A percentile compares a stretch with the other conserved stretches of the same genome.
phyloP scores from a whole-genome alignment of 495 filamentous ascomycete species.

The Oidiodendron maius region DNA sequence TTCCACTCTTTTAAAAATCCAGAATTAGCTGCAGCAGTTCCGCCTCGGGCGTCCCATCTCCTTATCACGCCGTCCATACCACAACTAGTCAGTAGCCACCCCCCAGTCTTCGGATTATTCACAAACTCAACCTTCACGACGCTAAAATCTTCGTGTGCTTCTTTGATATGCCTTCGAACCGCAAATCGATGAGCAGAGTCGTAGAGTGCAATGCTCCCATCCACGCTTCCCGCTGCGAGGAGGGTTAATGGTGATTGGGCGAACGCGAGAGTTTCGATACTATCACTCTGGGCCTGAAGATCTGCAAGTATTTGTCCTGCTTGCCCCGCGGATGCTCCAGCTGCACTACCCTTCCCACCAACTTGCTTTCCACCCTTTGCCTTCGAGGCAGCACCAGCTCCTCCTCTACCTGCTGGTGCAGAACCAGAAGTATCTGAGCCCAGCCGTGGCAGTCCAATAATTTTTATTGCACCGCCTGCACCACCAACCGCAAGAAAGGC shows the following conservation, averaged over 20 bases:
- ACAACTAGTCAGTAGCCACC: slow-evolving; percentile 70
- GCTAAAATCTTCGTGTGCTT: slow-evolving; percentile 74
- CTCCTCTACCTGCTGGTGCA: slow-evolving; percentile 27
- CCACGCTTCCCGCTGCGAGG: slow-evolving; percentile 83
- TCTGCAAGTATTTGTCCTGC: slow-evolving; percentile 72
- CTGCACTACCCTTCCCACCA: slow-evolving; percentile 27
- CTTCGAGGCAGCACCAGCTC: slow-evolving; percentile 37
- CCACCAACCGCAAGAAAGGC: slow-evolving; percentile 81
- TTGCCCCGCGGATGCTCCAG: slow-evolving; percentile 45
- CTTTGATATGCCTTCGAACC: slow-evolving; percentile 68
- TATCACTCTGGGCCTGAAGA: slow-evolving; percentile 61
- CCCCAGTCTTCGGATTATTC: slow-evolving; percentile 29
- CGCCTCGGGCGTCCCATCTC: slow-evolving; percentile 81
- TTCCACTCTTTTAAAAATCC: slow-evolving; percentile 74
- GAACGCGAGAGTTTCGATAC: slow-evolving; percentile 83
- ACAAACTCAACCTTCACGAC: slow-evolving; percentile 94
- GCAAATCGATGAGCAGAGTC: slow-evolving; percentile 81
- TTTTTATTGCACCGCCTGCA: slow-evolving; percentile 73
- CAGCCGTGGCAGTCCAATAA: slow-evolving; percentile 77
- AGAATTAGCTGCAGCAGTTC: slow-evolving; percentile 53
- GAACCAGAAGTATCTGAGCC: slow-evolving; percentile 24
- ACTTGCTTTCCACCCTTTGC: slow-evolving; percentile 34
- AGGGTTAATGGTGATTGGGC: slow-evolving; percentile 66
- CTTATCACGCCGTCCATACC: slow-evolving; percentile 85
- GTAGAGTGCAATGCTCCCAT: slow-evolving; percentile 84